Conservation (phyloP, 2,329 filamentous ascomycete genomes). For the Calonectria hawksworthii region DNA sequence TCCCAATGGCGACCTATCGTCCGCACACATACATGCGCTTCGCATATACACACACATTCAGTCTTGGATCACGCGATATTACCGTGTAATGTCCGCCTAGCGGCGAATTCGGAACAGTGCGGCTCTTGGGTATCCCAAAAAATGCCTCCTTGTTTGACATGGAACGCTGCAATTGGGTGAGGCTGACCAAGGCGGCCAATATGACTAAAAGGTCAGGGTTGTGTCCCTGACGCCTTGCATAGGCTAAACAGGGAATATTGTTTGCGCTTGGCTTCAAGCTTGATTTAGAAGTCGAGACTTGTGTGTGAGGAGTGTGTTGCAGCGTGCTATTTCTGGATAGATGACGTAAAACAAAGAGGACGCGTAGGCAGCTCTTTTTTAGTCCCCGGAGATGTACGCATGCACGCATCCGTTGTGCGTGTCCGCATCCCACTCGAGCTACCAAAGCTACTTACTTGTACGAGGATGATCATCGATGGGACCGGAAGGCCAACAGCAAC, state of each 20-base stretch:
- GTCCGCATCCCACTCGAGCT: neutral
- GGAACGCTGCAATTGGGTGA: neutral
- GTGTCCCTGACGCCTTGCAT: neutral
- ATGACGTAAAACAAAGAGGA: neutral
- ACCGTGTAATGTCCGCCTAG: neutral
- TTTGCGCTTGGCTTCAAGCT: conserved; percentile 9
- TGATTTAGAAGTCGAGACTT: neutral
- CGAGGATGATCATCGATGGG: neutral
- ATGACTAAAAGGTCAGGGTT: neutral
- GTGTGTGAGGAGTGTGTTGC: neutral
- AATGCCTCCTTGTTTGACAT: neutral
- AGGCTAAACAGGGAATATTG: neutral
- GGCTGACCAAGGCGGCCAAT: neutral
- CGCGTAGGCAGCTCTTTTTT: neutral
- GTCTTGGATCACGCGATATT: neutral
- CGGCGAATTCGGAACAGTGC: neutral
- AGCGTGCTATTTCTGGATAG: neutral
- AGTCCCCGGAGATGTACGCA: neutral
- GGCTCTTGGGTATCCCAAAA: neutral
- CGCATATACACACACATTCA: neutral
- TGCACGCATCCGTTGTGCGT: neutral
- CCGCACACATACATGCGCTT: neutral
- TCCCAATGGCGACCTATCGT: neutral
- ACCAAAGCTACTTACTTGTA: neutral
- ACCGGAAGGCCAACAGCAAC: too few relatives aligned